Evolutionary conservation across 1,284 basidiomycete species (phyloP).

Genomic region (Leccinum insolens): DNA sequence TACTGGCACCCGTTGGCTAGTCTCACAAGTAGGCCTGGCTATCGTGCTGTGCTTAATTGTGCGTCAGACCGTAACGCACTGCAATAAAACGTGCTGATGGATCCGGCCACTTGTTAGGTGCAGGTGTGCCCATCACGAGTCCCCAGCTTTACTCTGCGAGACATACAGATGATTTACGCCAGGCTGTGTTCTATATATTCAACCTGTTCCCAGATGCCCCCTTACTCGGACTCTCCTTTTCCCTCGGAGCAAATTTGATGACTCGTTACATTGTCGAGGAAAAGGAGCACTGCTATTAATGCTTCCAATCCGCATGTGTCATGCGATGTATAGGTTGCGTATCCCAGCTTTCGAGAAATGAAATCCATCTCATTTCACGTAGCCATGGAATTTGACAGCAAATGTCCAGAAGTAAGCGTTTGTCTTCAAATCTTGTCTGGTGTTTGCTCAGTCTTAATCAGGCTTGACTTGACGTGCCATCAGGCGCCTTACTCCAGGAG

Average conservation of each 20-base stretch:
- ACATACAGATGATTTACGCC: conserved; percentile 85
- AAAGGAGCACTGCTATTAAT: conserved; percentile 41
- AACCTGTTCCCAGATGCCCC: conserved; percentile 78
- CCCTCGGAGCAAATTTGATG: conserved; percentile 66
- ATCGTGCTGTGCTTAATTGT: conserved; percentile 91
- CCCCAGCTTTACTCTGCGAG: conserved; percentile 87
- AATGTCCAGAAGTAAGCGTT: conserved; percentile 57
- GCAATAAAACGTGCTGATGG: conserved; percentile 15
- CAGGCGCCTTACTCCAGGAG: conserved; percentile 77
- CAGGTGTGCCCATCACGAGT: conserved; percentile 80
- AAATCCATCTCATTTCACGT: conserved; percentile 16
- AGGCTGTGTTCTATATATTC: conserved; percentile 79
- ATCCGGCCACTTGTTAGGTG: conserved; percentile 50
- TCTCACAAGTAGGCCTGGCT: conserved; percentile 78
- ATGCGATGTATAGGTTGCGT: conserved; percentile 72
- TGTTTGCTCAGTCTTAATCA: conserved; percentile 30
- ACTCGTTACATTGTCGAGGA: conserved; percentile 93
- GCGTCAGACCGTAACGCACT: conserved; percentile 33
- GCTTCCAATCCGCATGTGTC: conserved; percentile 77
- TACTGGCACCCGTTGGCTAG: conserved; percentile 72
- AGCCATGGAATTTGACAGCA: conserved; percentile 79
- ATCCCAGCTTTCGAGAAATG: conserved; percentile 9
- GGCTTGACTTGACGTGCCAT: conserved; percentile 66
- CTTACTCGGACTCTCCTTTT: conserved; percentile 89
- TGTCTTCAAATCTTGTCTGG: conserved; percentile 19